Evolutionary conservation across 2,329 filamentous ascomycete species (phyloP).

Genomic region (Alternaria rosae): DNA sequence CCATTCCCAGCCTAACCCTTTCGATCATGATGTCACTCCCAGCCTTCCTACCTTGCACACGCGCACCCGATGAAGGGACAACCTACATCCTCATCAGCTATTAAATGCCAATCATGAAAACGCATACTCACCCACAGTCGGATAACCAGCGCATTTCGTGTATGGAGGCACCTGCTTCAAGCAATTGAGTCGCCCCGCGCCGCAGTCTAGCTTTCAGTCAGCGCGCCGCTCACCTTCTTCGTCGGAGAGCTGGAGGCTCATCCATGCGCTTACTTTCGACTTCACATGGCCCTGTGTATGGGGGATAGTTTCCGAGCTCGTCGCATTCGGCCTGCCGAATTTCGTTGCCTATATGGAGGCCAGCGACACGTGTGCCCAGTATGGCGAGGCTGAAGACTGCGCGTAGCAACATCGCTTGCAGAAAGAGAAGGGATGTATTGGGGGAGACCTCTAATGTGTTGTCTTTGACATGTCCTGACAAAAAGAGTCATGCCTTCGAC

Average conservation of each 20-base stretch:
- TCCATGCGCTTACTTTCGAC: background rate
- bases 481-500: background rate
- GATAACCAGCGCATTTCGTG: slow-evolving; percentile 5
- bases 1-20: background rate
- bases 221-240: background rate
- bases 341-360: background rate
- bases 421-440: background rate
- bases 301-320: background rate
- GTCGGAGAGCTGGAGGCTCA: background rate
- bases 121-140: background rate
- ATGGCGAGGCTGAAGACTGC: background rate
- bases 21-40: background rate
- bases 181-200: slow-evolving; percentile 8
- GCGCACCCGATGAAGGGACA: background rate
- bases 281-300: background rate
- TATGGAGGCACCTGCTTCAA: slow-evolving; percentile 5
- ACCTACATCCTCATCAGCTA: background rate
- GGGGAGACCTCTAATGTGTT: background rate
- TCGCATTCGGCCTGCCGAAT: background rate
- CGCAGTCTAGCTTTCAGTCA: slow-evolving; percentile 5
- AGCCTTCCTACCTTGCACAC: background rate
- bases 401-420: background rate
- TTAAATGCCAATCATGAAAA: no score
- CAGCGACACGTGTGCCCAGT: background rate
- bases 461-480: background rate